A percentile compares a stretch with the other conserved stretches of the same genome.
phyloP scores from a whole-genome alignment of 371 early-diverging fungal genomes.

The Dichotomocladium elegans region DNA sequence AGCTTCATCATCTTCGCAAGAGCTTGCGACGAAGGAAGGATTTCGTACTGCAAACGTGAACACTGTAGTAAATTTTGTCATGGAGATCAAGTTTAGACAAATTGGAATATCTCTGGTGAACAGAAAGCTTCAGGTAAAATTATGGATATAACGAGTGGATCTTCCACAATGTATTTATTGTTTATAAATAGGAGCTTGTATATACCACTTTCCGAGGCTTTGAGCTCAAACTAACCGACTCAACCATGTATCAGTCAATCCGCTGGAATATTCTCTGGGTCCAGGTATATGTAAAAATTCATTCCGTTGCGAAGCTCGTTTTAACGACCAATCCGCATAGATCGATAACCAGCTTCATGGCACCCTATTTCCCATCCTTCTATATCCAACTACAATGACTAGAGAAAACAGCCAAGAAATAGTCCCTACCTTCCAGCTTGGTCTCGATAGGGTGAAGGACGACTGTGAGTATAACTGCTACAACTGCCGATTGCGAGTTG shows the following conservation, averaged over 20 bases:
- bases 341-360: conserved; percentile 85
- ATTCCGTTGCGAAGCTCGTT: too few species aligned
- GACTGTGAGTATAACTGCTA: conserved; percentile 36
- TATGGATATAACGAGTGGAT: background rate
- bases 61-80: conserved; percentile 25
- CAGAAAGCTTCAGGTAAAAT: conserved; percentile 30
- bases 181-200: conserved; percentile 60
- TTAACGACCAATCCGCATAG: too few species aligned
- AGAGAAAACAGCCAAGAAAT: conserved; percentile 49
- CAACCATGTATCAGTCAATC: conserved; percentile 61
- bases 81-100: conserved; percentile 41
- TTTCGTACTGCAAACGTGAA: conserved; percentile 54
- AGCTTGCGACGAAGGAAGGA: conserved; percentile 37
- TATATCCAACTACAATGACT: conserved; percentile 78
- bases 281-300: conserved; percentile 51
- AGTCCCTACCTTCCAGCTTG: conserved; percentile 54
- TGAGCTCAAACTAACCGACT: conserved; percentile 63
- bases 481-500: background rate
- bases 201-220: conserved; percentile 70
- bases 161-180: background rate
- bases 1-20: conserved; percentile 17
- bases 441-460: conserved; percentile 70
- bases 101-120: conserved; percentile 81
- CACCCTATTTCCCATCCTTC: conserved; percentile 71
- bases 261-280: conserved; percentile 73